Conservation (phyloP, 1,284 basidiomycete genomes). For the Leucoagaricus sp. region DNA sequence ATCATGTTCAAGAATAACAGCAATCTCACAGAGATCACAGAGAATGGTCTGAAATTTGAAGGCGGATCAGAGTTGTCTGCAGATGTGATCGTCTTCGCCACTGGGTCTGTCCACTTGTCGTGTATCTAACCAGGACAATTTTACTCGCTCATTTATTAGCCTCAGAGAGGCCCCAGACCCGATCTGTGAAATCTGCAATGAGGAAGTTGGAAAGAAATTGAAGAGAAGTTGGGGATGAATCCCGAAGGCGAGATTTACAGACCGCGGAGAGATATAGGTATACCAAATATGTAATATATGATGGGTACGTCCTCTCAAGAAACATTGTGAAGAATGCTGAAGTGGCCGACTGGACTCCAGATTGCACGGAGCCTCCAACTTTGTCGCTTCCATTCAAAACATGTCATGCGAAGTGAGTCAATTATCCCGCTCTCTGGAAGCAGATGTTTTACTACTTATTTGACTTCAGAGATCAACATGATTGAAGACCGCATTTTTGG, state of each 20-base stretch:
- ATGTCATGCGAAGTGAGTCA: conserved; percentile 58
- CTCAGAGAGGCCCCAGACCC: conserved; percentile 41
- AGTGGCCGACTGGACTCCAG: too few relatives aligned
- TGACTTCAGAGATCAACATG: conserved; percentile 53
- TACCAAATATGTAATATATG: conserved; percentile 57
- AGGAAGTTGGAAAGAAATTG: conserved; percentile 47
- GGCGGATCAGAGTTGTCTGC: conserved; percentile 65
- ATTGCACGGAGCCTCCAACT: conserved; percentile 47
- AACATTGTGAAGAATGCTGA: background rate
- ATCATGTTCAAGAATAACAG: conserved; percentile 75
- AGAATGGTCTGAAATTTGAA: conserved; percentile 60
- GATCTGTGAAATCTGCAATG: conserved; percentile 31
- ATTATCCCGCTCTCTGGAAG: background rate
- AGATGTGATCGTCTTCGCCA: conserved; percentile 71
- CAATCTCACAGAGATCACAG: conserved; percentile 52
- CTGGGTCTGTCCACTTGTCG: conserved; percentile 44
- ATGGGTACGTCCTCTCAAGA: conserved; percentile 53
- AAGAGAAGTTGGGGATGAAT: conserved; percentile 59
- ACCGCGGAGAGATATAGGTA: conserved; percentile 49
- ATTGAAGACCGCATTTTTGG: conserved; percentile 55
- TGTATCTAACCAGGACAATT: background rate
- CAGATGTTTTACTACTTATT: conserved; percentile 2
- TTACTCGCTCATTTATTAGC: conserved; percentile 25
- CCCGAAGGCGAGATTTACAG: conserved; percentile 58
- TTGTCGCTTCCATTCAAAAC: conserved; percentile 57